Evolutionary conservation across 768 basidiomycete genomes (phyloP), one percentile per base, ranked within the genome.

Genomic region (Termitomyces sp.): DNA sequence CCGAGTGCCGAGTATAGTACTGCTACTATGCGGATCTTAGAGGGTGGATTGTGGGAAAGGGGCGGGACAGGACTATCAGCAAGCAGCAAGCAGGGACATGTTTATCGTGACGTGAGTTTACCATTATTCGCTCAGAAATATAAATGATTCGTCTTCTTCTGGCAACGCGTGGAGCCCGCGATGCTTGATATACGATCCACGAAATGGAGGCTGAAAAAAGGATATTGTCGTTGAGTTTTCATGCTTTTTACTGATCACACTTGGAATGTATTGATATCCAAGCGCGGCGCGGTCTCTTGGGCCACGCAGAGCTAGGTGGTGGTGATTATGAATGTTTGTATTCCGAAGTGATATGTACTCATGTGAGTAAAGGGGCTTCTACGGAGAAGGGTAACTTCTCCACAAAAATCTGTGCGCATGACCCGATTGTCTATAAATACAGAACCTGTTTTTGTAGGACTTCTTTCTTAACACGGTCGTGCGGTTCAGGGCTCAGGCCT

Each of bases 21-120:
- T 64, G 35, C 43, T 36, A 18, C 40, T 55, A 35, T 65, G 59
- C 66, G 66, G 67, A 62, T 59, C 64, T 57, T 59, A 60, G 64
- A 64, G 66, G 64, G 66, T 49, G 64, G 66, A 57, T 62, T 62
- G 61, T 63, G 18, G 40, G 63, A 20, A 46, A 12, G 7, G 20
- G 60, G 67, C 58, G 68, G 55, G 43, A 20, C 14, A 55, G 53
- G 16, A 18, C 18, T 32, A 12, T 54, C 26, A 36, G 35, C 38
- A 30, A 41, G 52, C n/a, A 43, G 50, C 55, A 55, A 57, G 47
- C 61, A 50, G 61, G 53, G 56, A 58, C 52, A 55, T 62, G 64
- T 54, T 52, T 67, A 57, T 28, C 43, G 70, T 72, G 69, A 73
- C 77, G 83, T 84, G 82, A 84, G 82, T 84, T 83, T 77, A 77